A percentile compares a stretch with the other conserved stretches of the same genome.
These are phyloP conservation scores for Penicillium simplicissimum DNA, from an alignment of 495 filamentous ascomycete genomes.

Conservation along the genomic window DNA sequence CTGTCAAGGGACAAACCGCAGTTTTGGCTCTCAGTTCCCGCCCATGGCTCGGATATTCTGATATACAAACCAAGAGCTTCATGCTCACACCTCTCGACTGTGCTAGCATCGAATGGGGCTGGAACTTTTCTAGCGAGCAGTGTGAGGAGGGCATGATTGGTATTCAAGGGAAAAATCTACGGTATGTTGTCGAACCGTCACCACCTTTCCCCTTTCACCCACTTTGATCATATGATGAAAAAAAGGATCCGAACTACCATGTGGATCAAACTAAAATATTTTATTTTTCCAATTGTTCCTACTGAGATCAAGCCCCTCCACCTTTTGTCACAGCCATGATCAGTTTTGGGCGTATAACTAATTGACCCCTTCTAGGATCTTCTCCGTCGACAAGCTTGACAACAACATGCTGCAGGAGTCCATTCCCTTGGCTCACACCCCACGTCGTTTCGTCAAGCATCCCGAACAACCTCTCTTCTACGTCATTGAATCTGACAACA, in stretches of 20 bases:
- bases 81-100: constrained; percentile 92
- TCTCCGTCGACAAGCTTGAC: constrained; percentile 81
- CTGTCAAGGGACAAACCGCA: constrained; percentile 80
- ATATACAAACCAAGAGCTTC: constrained; percentile 78
- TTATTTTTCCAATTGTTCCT: constrained; percentile 75
- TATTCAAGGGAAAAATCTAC: constrained; percentile 84
- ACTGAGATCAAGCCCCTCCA: constrained; percentile 48
- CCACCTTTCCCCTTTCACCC: constrained; percentile 9
- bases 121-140: constrained; percentile 93
- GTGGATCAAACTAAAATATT: constrained; percentile 51
- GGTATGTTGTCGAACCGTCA: constrained; percentile 58
- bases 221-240: constrained; percentile 67
- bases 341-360: constrained; percentile 17
- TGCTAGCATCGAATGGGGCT: constrained; percentile 84
- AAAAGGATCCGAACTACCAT: constrained; percentile 48
- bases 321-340: neutral
- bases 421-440: constrained; percentile 86
- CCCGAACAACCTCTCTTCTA: constrained; percentile 89
- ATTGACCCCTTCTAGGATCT: constrained; percentile 66
- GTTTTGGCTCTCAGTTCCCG: constrained; percentile 88
- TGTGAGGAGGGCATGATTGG: constrained; percentile 94
- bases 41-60: constrained; percentile 90
- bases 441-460: constrained; percentile 81
- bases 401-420: constrained; percentile 87
- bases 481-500: constrained; percentile 89